Conservation (phyloP, 495 filamentous ascomycete species). For the Entonaema liquescens region DNA sequence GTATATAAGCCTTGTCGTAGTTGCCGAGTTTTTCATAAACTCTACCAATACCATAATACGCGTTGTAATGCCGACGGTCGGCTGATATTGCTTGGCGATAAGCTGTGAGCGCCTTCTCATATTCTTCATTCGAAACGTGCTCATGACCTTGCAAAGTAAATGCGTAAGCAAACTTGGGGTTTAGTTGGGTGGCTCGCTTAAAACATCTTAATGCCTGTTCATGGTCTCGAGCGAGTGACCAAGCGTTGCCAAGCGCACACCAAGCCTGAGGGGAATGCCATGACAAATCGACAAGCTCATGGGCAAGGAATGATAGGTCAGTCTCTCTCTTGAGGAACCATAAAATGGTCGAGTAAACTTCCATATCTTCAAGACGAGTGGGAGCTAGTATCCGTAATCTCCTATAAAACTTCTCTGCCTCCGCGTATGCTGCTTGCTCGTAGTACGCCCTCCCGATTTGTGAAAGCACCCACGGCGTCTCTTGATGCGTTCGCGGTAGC, state of each 20-base stretch:
- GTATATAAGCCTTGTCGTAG: slow-evolving; percentile 85
- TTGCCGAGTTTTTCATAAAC: slow-evolving; percentile 96
- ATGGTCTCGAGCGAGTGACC: slow-evolving; percentile 92
- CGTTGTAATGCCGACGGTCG: slow-evolving; percentile 92
- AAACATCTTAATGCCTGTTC: slow-evolving; percentile 95
- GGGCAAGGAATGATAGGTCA: slow-evolving; percentile 89
- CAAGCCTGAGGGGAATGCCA: slow-evolving; percentile 92
- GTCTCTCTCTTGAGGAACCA: slow-evolving; percentile 95
- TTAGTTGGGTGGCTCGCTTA: slow-evolving; percentile 88
- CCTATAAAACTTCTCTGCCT: slow-evolving; percentile 85
- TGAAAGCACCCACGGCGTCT: slow-evolving; percentile 94
- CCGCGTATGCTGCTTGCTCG: slow-evolving; percentile 82
- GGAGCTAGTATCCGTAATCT: slow-evolving; percentile 78
- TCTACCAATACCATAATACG: slow-evolving; percentile 93
- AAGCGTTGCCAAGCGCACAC: slow-evolving; percentile 95
- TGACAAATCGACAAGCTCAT: slow-evolving; percentile 84
- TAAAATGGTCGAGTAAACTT: slow-evolving; percentile 95
- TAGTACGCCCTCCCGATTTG: slow-evolving; percentile 90
- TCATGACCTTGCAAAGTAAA: slow-evolving; percentile 97
- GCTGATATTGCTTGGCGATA: slow-evolving; percentile 85
- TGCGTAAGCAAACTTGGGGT: slow-evolving; percentile 92
- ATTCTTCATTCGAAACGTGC: slow-evolving; percentile 95
- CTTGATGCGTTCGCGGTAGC: slow-evolving; percentile 77
- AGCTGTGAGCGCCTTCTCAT: slow-evolving; percentile 86
- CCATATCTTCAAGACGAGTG: slow-evolving; percentile 89